Evolutionary conservation across 495 filamentous ascomycete genomes (phyloP), one percentile per base, ranked within the genome.

Genomic region (Hyaloscypha finlandica): DNA sequence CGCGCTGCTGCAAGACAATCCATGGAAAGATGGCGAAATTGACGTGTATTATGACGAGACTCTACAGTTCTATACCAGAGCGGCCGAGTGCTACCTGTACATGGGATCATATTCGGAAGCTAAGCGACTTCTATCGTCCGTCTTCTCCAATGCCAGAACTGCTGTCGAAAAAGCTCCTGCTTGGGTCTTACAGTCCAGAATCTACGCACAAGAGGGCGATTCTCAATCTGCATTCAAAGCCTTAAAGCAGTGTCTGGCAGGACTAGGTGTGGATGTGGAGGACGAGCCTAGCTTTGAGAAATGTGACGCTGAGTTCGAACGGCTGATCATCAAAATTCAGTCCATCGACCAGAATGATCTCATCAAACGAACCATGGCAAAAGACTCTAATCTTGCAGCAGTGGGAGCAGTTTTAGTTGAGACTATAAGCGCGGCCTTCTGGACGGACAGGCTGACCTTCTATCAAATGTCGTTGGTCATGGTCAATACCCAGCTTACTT

Each of bases 1-100:
- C 58, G 81, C 81, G n/a, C 81, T 97, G 32, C 84, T 97, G 30
- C 92, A 95, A 73, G 79, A 87, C 20, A 77, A 92, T 63, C 89
- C 90, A 2, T 97, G 93, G 93, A 82, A 86, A 64, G 90, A 91
- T 31, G 80, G 79, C 11, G 72, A 75, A 30, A 79, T 83, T n/a
- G 93, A 96, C 74, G 88, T 91, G 1, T 88, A 87, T 63, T 96
- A 96, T 69, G 86, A 92, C n/a, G 92, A 96, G 76, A 95, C 91
- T 0, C 78, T 94, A 55, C 84, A 87, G 60, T 77, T 96, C 16
- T 87, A 90, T 72, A 86, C 89, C 11, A 84, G 89, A 67, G 85
- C 91, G 4, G 90, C 92, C n/a, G 92, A 96, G 74, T 91, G 89
- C 76, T 85, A 89, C 68, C 89, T 90, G 75, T 92, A 90, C 68